Evolutionary conservation across 2,329 filamentous ascomycete genomes (phyloP).

Genomic region (Colletotrichum sansevieriae): DNA sequence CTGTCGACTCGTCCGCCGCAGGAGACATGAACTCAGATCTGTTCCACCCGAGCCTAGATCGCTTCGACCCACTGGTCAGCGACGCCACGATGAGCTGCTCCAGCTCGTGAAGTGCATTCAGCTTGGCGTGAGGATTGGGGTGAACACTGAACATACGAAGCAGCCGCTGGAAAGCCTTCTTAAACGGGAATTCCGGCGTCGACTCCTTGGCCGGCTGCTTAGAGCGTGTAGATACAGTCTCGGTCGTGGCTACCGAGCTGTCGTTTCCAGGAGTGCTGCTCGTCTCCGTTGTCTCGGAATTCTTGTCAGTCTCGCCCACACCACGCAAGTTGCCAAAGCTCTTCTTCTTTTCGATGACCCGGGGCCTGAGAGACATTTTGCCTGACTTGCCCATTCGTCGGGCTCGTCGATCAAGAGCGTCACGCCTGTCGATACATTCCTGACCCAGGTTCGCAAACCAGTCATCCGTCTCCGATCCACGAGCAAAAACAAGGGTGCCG

Average conservation of each 20-base stretch:
- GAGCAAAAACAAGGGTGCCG: conserved; percentile 86
- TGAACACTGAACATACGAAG: conserved; percentile 90
- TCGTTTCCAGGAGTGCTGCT: conserved; percentile 57
- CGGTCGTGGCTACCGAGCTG: conserved; percentile 53
- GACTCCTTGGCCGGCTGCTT: conserved; percentile 50
- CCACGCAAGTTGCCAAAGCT: conserved; percentile 75
- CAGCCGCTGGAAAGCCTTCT: conserved; percentile 81
- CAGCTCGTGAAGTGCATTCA: conserved; percentile 85
- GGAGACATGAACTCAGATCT: conserved; percentile 51
- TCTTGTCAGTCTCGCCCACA: conserved; percentile 58
- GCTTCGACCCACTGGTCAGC: conserved; percentile 51
- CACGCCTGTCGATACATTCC: conserved; percentile 73
- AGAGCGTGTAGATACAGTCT: conserved; percentile 52
- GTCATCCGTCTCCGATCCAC: conserved; percentile 90
- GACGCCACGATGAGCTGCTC: conserved; percentile 85
- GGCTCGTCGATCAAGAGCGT: conserved; percentile 64
- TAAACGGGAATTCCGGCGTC: conserved; percentile 79
- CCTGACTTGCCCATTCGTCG: conserved; percentile 55
- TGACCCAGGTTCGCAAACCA: conserved; percentile 83
- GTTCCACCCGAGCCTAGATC: conserved; percentile 49
- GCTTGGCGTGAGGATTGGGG: conserved; percentile 87
- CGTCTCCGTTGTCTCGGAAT: conserved; percentile 54
- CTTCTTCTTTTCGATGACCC: conserved; percentile 73
- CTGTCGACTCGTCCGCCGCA: conserved; percentile 51
- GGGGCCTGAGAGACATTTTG: conserved; percentile 60